phyloP scores from a whole-genome alignment of 2,329 filamentous ascomycete genomes.

The Fusarium haematococcum region DNA sequence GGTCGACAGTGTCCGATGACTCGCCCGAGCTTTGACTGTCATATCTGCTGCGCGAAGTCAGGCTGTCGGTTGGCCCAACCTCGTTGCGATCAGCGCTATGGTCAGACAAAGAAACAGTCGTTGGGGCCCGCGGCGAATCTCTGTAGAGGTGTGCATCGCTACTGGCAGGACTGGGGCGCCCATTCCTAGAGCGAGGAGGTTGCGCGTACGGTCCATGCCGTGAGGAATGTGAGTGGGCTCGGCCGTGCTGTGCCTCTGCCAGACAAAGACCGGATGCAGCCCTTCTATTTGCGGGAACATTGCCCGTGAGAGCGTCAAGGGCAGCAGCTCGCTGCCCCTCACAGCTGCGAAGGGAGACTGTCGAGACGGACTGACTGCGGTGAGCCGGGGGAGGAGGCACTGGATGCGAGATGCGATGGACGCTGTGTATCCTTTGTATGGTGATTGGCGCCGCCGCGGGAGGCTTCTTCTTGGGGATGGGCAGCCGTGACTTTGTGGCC shows the following conservation, averaged over 20 bases:
- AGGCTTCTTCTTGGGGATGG: slow-evolving; percentile 34
- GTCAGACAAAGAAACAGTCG: slow-evolving; percentile 42
- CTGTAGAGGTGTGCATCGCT: slow-evolving; percentile 8
- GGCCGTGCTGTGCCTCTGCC: slow-evolving; percentile 35
- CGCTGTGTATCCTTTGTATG: slow-evolving; percentile 53
- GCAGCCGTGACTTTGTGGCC: slow-evolving; percentile 39
- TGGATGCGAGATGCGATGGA: slow-evolving; percentile 53
- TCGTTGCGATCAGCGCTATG: slow-evolving; percentile 25
- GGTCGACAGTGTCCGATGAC: slow-evolving; percentile 55
- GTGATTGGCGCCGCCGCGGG: slow-evolving; percentile 36
- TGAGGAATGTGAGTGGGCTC: slow-evolving; percentile 36
- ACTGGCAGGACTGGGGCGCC: slow-evolving; percentile 9
- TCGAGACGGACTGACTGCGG: slow-evolving; percentile 53
- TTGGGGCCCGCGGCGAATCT: slow-evolving; percentile 21
- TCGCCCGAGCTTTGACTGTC: slow-evolving; percentile 31
- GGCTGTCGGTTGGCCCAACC: slow-evolving; percentile 21
- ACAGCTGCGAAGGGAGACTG: slow-evolving; percentile 60
- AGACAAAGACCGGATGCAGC: slow-evolving; percentile 51
- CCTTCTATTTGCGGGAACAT: slow-evolving; percentile 39
- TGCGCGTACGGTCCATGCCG: slow-evolving; percentile 14
- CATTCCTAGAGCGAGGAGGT: slow-evolving; percentile 40
- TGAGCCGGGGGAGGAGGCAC: slow-evolving; percentile 53
- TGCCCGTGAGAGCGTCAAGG: slow-evolving; percentile 45
- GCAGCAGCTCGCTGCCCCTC: slow-evolving; percentile 52
- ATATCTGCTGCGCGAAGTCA: slow-evolving; percentile 19